These are phyloP conservation scores for Glutinoglossum americanum DNA, from an alignment of 495 filamentous ascomycete species.

Conservation along the genomic window DNA sequence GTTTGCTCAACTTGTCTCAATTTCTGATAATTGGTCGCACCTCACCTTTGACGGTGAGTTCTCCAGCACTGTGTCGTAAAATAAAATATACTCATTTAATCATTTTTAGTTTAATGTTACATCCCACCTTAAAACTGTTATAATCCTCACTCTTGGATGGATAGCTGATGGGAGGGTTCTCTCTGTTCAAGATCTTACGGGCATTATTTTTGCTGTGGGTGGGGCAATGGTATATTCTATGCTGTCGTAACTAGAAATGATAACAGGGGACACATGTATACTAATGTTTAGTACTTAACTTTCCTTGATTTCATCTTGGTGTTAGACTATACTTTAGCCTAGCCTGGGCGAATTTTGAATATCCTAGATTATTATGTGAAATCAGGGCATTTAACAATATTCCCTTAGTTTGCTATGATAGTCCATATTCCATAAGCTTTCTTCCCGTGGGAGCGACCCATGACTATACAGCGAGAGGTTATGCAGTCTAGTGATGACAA, in stretches of 20 bases:
- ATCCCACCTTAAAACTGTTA: neutral
- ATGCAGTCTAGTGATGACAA: too few species aligned
- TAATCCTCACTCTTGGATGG: neutral
- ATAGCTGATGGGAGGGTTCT: neutral
- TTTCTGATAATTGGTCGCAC: slow-evolving; percentile 14
- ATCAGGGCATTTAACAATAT: too few species aligned
- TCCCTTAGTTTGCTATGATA: too few species aligned
- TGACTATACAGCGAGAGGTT: too few species aligned
- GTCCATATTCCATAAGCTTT: too few species aligned
- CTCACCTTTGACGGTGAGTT: slow-evolving; percentile 9
- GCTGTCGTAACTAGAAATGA: neutral
- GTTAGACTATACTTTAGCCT: too few species aligned
- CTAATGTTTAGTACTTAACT: too few species aligned
- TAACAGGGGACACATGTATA: neutral
- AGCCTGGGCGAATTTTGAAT: neutral
- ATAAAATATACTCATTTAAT: neutral
- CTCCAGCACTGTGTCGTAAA: neutral
- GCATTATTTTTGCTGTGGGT: neutral
- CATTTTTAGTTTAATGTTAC: slow-evolving; percentile 9
- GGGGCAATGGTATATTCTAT: neutral
- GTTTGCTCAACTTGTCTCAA: slow-evolving; percentile 13
- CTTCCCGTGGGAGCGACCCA: too few species aligned
- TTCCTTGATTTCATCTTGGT: too few species aligned
- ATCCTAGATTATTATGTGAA: too few species aligned
- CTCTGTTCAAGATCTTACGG: neutral